A percentile compares a stretch with the other conserved stretches of the same genome.
Evolutionary conservation across 2,329 filamentous ascomycete species (phyloP).

Genomic region (Triangularia setosa): DNA sequence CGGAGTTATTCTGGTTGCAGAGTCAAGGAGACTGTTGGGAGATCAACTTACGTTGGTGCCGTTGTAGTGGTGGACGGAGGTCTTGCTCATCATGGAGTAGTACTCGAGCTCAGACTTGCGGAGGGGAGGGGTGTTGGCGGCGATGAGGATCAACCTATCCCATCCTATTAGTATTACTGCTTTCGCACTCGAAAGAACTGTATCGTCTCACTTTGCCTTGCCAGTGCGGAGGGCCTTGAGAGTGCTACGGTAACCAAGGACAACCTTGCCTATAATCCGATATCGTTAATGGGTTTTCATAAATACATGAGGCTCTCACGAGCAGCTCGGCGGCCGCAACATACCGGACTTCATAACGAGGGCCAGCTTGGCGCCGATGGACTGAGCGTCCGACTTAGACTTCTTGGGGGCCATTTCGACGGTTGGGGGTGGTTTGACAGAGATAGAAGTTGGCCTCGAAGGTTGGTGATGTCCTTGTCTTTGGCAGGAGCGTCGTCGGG

Average conservation of each 20-base stretch:
- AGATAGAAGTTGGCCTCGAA: conserved; percentile 16
- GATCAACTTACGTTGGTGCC: conserved; percentile 91
- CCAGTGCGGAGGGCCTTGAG: conserved; percentile 78
- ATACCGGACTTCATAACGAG: conserved; percentile 9
- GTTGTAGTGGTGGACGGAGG: conserved; percentile 92
- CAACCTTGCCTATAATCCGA: conserved; percentile 58
- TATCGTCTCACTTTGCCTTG: conserved; percentile 73
- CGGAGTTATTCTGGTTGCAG: conserved; percentile 6
- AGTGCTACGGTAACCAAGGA: conserved; percentile 83
- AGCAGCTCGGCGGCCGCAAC: not conserved
- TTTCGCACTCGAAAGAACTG: too few relatives aligned
- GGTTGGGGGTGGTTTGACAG: conserved; percentile 20
- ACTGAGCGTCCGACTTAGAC: conserved; percentile 81
- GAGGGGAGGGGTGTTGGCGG: conserved; percentile 92
- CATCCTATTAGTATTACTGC: too few relatives aligned
- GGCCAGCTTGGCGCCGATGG: conserved; percentile 50
- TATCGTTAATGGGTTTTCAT: conserved; percentile 7
- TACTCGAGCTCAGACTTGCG: conserved; percentile 96
- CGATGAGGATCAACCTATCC: conserved; percentile 58
- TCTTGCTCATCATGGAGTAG: conserved; percentile 90
- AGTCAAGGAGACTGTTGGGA: conserved; percentile 1
- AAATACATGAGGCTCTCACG: not conserved
- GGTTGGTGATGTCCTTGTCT: conserved; percentile 22
- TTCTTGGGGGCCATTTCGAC: conserved; percentile 65
- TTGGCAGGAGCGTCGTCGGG: conserved; percentile 16